phyloP scores from a whole-genome alignment of 2,329 filamentous ascomycete genomes.

The Monilinia fructigena region DNA sequence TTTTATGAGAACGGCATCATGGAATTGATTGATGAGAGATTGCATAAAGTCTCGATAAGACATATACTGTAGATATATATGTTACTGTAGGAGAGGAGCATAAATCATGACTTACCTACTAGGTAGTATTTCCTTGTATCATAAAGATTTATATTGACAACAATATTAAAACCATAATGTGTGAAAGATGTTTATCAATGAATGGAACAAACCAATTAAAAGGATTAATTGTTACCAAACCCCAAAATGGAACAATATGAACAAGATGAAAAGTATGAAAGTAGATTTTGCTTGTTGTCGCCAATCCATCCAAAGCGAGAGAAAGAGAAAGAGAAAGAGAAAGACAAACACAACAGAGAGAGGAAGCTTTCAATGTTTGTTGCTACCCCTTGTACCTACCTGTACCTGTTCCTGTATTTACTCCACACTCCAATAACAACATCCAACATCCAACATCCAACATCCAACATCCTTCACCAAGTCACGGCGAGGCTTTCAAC shows the following conservation, averaged over 20 bases:
- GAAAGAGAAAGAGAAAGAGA: background rate
- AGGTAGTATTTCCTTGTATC: no score
- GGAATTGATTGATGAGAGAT: constrained; percentile 1
- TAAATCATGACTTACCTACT: background rate
- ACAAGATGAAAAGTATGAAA: constrained; percentile 1
- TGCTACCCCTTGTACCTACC: no score
- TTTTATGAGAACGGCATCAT: background rate
- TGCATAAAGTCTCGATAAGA: background rate
- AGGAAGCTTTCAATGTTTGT: background rate
- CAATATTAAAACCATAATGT: background rate
- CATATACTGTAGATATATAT: background rate
- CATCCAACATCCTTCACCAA: background rate
- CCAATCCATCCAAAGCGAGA: background rate
- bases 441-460: no score
- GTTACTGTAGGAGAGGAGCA: background rate
- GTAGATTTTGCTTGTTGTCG: background rate
- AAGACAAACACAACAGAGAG: no score
- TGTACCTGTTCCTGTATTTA: background rate
- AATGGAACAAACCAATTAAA: background rate
- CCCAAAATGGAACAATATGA: constrained; percentile 17
- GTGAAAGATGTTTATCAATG: background rate
- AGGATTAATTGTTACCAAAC: no score
- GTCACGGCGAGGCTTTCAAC: background rate
- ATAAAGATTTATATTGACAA: background rate
- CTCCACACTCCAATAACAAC: constrained; percentile 7